Evolutionary conservation across 2,329 filamentous ascomycete genomes (phyloP), one percentile per base, ranked within the genome.

Genomic region (Sporothrix inflata): DNA sequence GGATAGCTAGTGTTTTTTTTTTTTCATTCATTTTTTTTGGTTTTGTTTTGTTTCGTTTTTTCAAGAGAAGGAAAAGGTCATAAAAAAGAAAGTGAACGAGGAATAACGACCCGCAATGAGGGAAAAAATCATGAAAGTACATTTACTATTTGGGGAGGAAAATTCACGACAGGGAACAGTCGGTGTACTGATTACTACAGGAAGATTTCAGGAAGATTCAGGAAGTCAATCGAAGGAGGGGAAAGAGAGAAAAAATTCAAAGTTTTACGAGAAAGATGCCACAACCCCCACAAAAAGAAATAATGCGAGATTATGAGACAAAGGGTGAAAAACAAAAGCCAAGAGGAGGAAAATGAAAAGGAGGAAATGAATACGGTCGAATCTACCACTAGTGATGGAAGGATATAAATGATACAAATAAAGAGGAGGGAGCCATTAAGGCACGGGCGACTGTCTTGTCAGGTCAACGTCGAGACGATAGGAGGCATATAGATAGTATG

Each of bases 101-200:
- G 16, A 38, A 38, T 38, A 67, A 67, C 27, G 65, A 67, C 65
- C 19, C 38, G 45, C 65, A 67, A 67, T 45, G 65, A 67, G 65
- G 45, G 38, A 51, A 40, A 51, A n/a, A 47, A 51, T 51, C 24
- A 67, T 47, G 42, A 51, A 38, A 53, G 65, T 34, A 34, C 9
- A 21, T 3, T 51, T 21, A 7, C 38, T 14, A 16, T 16, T 38
- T 14, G 45, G 45, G 24, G 61, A 47, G 42, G 42, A 21, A 49
- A 49, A 66, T 42, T 2, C 27, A 61, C n/a, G 11, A 61, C 1
- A 24, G 40, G 24, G 4, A 30, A 4, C 21, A 24, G 27, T 38
- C 27, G 27, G 45, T 38, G 42, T 49, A 51, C 65, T 67, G 65
- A 51, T 49, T 66, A 67, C 45, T 38, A 40, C 27, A 30, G n/a